These are phyloP conservation scores for Prillingera fragicola DNA, from an alignment of 1,284 basidiomycete genomes.

Conservation along the genomic window DNA sequence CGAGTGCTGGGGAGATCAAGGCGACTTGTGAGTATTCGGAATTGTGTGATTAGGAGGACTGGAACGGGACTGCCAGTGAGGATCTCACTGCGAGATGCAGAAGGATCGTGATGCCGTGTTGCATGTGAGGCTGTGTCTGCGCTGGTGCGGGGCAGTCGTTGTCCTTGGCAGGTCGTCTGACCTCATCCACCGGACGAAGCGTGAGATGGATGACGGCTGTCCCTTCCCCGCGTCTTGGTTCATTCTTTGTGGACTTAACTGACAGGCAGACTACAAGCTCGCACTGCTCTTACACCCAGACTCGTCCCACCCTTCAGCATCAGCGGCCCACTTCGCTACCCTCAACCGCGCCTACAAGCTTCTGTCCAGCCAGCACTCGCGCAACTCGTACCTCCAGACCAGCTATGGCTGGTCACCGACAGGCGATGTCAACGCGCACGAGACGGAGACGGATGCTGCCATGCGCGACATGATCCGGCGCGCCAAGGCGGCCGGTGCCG, in stretches of 20 bases:
- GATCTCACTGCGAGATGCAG: too few relatives aligned
- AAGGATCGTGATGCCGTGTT: not conserved
- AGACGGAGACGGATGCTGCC: slow-evolving; percentile 16
- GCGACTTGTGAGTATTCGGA: slow-evolving; percentile 35
- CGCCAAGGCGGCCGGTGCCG: slow-evolving; percentile 27
- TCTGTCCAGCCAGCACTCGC: slow-evolving; percentile 29
- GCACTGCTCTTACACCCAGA: slow-evolving; percentile 47
- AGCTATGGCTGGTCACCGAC: slow-evolving; percentile 41
- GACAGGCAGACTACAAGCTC: slow-evolving; percentile 45
- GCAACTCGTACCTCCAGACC: slow-evolving; percentile 35
- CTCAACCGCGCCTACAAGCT: slow-evolving; percentile 45
- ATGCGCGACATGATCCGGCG: slow-evolving; percentile 31
- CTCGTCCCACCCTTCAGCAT: slow-evolving; percentile 43
- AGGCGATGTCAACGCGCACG: too few relatives aligned
- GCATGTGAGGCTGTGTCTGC: not conserved
- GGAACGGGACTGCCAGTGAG: too few relatives aligned
- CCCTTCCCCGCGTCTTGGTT: too few relatives aligned
- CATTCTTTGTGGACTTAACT: too few relatives aligned
- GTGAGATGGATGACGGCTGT: not conserved
- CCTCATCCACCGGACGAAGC: not conserved
- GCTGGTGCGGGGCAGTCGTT: not conserved
- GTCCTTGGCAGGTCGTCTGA: not conserved
- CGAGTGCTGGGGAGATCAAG: slow-evolving; percentile 38
- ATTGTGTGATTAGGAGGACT: too few relatives aligned
- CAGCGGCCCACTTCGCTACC: slow-evolving; percentile 38